These are phyloP conservation scores for Phytopythium delawarense DNA, from an alignment of 352 stramenopile genomes.

Conservation along the genomic window DNA sequence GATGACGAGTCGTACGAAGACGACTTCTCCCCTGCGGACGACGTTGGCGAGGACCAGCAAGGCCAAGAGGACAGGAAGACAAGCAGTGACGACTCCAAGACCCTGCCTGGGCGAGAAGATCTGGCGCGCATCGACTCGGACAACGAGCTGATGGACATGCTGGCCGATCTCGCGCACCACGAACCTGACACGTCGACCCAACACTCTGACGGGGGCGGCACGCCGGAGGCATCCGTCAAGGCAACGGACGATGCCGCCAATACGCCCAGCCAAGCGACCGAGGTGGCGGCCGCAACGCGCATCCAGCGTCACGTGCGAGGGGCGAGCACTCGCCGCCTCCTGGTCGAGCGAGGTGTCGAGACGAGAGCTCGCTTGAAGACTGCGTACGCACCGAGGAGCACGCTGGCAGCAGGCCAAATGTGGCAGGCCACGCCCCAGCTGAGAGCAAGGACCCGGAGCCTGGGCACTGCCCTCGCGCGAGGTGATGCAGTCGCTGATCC, in stretches of 20 bases:
- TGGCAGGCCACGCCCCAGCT: not conserved
- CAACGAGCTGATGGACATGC: constrained; percentile 39
- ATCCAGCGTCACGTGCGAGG: constrained; percentile 26
- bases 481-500: too few relatives aligned
- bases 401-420: not conserved
- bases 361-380: not conserved
- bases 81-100: constrained; percentile 5
- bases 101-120: not conserved
- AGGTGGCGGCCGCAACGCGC: constrained; percentile 17
- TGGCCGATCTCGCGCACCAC: constrained; percentile 17
- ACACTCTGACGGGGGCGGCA: too few relatives aligned
- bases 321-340: constrained; percentile 6
- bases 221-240: not conserved
- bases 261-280: not conserved
- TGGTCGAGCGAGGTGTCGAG: not conserved
- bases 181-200: not conserved
- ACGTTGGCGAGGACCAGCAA: constrained; percentile 12
- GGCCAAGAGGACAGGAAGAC: constrained; percentile 9
- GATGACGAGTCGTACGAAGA: constrained; percentile 40
- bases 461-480: too few relatives aligned
- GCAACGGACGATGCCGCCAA: not conserved
- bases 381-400: not conserved
- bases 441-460: not conserved
- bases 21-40: constrained; percentile 24
- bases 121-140: constrained; percentile 20